Conservation (phyloP, 2,329 filamentous ascomycete species). For the Fusarium sacchari region DNA sequence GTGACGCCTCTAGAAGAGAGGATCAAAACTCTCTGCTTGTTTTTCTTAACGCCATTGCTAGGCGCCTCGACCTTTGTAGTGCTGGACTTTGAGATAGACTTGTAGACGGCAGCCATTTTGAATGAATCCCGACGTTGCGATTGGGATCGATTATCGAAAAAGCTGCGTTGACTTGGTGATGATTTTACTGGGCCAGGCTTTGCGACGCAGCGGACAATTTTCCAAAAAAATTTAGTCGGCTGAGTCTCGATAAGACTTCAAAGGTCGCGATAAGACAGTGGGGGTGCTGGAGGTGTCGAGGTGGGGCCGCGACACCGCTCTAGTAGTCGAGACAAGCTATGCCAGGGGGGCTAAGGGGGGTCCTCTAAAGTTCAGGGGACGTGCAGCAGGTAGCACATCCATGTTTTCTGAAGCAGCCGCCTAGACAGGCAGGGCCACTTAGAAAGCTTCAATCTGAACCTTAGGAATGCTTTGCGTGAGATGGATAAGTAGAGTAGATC, state of each 20-base stretch:
- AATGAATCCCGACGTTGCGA: constrained; percentile 17
- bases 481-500: neutral
- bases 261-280: constrained; percentile 42
- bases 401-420: constrained; percentile 1
- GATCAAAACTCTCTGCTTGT: constrained; percentile 84
- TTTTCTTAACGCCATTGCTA: constrained; percentile 65
- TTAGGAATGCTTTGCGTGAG: constrained; percentile 4
- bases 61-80: constrained; percentile 60
- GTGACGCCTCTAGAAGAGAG: constrained; percentile 93
- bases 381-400: constrained; percentile 1
- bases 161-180: constrained; percentile 32
- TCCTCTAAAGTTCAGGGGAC: neutral
- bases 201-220: constrained; percentile 37
- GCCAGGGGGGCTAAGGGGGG: neutral
- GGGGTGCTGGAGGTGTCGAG: neutral
- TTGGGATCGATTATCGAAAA: constrained; percentile 1
- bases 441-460: neutral
- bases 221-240: constrained; percentile 46
- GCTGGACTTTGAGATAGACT: constrained; percentile 72
- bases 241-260: constrained; percentile 45
- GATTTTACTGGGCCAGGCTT: constrained; percentile 21
- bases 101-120: constrained; percentile 76
- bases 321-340: constrained; percentile 19
- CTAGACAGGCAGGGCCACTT: constrained; percentile 1
- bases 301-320: constrained; percentile 40